Percentiles rank a stretch among this genome's conserved stretches.
These are phyloP conservation scores for Claviceps monticola DNA, from an alignment of 2,329 filamentous ascomycete genomes.

Conservation along the genomic window DNA sequence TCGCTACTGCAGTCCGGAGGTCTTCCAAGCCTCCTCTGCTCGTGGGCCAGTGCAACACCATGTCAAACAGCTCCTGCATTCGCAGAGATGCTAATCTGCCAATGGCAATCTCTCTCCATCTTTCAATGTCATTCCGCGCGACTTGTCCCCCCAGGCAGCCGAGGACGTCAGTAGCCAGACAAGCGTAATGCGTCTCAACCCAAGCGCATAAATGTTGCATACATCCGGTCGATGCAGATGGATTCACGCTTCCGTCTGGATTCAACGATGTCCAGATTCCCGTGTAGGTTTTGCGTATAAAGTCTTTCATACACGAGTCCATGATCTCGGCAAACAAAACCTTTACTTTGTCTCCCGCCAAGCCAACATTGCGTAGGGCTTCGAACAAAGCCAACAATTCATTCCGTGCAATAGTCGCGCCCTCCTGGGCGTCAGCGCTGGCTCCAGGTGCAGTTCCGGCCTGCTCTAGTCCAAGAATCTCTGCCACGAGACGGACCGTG, in stretches of 20 bases:
- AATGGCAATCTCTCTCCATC: slow-evolving; percentile 58
- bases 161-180: slow-evolving; percentile 49
- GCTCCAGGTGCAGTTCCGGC: not conserved
- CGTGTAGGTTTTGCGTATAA: slow-evolving; percentile 47
- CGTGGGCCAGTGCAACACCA: slow-evolving; percentile 60
- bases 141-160: slow-evolving; percentile 30
- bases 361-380: slow-evolving; percentile 48
- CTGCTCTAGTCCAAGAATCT: slow-evolving; percentile 26
- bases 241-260: slow-evolving; percentile 8
- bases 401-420: slow-evolving; percentile 27
- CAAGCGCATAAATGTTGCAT: slow-evolving; percentile 48
- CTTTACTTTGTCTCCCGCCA: slow-evolving; percentile 56
- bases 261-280: slow-evolving; percentile 39
- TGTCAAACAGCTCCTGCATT: slow-evolving; percentile 63
- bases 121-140: slow-evolving; percentile 43
- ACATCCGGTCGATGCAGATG: slow-evolving; percentile 24
- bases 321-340: slow-evolving; percentile 59
- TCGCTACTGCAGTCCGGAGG: slow-evolving; percentile 55
- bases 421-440: slow-evolving; percentile 7
- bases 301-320: slow-evolving; percentile 49
- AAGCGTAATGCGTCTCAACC: slow-evolving; percentile 53
- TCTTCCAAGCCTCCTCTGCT: slow-evolving; percentile 62
- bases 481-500: slow-evolving; percentile 36
- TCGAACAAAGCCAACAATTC: slow-evolving; percentile 43
- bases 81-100: slow-evolving; percentile 54